Evolutionary conservation across 225 moss, liverwort and hornwort genomes (phyloP).

Genomic region (Anthoceros angustus): DNA sequence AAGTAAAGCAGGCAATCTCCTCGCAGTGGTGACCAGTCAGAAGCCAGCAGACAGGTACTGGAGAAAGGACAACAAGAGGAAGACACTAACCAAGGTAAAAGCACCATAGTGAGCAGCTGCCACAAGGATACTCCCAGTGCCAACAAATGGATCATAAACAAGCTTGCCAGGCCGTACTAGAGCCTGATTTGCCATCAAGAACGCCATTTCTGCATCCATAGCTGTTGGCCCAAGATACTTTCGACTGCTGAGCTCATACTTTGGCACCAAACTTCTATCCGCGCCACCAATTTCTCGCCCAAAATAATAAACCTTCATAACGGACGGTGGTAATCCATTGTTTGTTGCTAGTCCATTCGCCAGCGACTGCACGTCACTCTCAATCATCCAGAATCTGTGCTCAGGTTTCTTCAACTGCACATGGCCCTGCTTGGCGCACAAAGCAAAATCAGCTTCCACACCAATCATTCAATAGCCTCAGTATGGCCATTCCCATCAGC

Average conservation of each 20-base stretch:
- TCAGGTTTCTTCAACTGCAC: slow-evolving; percentile 72
- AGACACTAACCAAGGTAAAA: slow-evolving; percentile 64
- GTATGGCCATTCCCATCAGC: neutral
- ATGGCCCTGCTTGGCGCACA: slow-evolving; percentile 35
- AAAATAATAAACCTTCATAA: slow-evolving; percentile 53
- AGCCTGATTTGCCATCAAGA: slow-evolving; percentile 91
- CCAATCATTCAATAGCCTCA: neutral
- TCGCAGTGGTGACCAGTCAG: no score
- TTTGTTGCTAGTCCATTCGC: slow-evolving; percentile 36
- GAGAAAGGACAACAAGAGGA: neutral
- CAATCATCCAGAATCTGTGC: slow-evolving; percentile 82
- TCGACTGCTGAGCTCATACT: slow-evolving; percentile 69
- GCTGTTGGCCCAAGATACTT: slow-evolving; percentile 90
- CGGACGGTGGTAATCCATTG: slow-evolving; percentile 74
- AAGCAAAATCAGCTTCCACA: neutral
- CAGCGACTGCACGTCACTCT: slow-evolving; percentile 26
- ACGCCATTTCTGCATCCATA: slow-evolving; percentile 94
- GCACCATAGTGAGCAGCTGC: slow-evolving; percentile 97
- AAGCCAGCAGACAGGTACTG: neutral
- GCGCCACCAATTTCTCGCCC: slow-evolving; percentile 79
- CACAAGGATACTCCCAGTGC: slow-evolving; percentile 94
- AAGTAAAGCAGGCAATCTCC: neutral
- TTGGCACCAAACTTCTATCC: slow-evolving; percentile 65
- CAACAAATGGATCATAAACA: slow-evolving; percentile 97
- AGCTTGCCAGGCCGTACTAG: slow-evolving; percentile 73